Evolutionary conservation across 2,329 filamentous ascomycete genomes (phyloP).

Genomic region (Ilyonectria mors-panacis): DNA sequence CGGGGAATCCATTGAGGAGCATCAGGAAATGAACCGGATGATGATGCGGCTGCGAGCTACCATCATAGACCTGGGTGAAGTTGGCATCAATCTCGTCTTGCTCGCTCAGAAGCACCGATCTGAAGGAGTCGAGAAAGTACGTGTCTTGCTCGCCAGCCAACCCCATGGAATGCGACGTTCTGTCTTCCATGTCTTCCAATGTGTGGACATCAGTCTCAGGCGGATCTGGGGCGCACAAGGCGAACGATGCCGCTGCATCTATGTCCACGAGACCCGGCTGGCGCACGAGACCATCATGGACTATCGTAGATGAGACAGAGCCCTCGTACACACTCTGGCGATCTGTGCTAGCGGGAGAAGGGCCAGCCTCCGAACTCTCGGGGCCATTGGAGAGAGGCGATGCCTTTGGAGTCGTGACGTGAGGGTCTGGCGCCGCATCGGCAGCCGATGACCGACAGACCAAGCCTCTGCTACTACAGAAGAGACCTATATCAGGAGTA

Average conservation of each 20-base stretch:
- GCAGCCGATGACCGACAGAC: slow-evolving; percentile 51
- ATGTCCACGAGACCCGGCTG: slow-evolving; percentile 22
- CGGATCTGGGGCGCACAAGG: slow-evolving; percentile 26
- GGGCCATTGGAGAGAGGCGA: slow-evolving; percentile 1
- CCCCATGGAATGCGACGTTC: slow-evolving; percentile 62
- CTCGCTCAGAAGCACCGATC: slow-evolving; percentile 62
- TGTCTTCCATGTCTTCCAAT: slow-evolving; percentile 59
- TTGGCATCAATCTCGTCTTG: slow-evolving; percentile 62
- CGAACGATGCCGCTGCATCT: not conserved
- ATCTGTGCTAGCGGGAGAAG: not conserved
- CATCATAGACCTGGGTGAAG: slow-evolving; percentile 59
- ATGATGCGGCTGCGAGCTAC: slow-evolving; percentile 51
- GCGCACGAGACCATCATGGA: slow-evolving; percentile 46
- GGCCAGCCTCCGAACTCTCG: slow-evolving; percentile 7
- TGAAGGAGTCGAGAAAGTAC: slow-evolving; percentile 62
- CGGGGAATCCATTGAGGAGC: slow-evolving; percentile 61
- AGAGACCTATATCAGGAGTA: slow-evolving; percentile 47
- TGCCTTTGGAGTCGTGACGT: not conserved
- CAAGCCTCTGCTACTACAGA: slow-evolving; percentile 54
- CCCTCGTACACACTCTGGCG: slow-evolving; percentile 14
- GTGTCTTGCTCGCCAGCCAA: slow-evolving; percentile 63
- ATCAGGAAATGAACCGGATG: slow-evolving; percentile 63
- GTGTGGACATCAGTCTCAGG: slow-evolving; percentile 47
- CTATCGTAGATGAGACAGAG: slow-evolving; percentile 40
- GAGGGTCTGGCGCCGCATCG: slow-evolving; percentile 28